Percentiles rank a stretch among this genome's conserved stretches.
Evolutionary conservation across 176 grass and related monocot genomes (phyloP).

Genomic region (Themeda triandra): DNA sequence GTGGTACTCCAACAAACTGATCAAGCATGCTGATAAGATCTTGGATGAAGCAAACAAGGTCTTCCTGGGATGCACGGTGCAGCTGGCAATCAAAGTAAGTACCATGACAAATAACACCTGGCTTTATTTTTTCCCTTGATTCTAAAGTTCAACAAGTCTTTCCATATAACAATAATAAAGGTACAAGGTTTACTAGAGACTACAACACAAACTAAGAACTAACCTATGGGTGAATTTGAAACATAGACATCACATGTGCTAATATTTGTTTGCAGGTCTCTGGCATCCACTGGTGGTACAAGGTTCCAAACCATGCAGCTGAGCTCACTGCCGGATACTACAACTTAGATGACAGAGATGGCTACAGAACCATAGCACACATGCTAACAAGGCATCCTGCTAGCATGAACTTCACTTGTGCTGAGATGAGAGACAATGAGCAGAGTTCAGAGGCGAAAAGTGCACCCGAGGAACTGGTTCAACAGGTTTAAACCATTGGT

Average conservation of each 20-base stretch:
- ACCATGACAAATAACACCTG: not conserved
- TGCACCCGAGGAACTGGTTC: conserved; percentile 74
- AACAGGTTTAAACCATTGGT: conserved; percentile 56
- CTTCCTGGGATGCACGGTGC: conserved; percentile 69
- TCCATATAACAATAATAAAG: not conserved
- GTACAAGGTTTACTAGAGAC: not conserved
- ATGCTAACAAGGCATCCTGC: conserved; percentile 70
- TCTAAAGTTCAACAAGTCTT: not conserved
- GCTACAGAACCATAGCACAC: conserved; percentile 75
- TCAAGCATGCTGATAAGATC: conserved; percentile 72
- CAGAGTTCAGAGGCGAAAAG: conserved; percentile 58
- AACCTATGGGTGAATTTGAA: conserved; percentile 2
- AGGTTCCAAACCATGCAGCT: conserved; percentile 72
- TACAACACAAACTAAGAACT: not conserved
- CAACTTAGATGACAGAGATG: conserved; percentile 69
- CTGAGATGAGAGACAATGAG: conserved; percentile 76
- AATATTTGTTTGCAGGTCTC: conserved; percentile 46
- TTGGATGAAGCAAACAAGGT: conserved; percentile 70
- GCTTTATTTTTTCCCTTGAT: not conserved
- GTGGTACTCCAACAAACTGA: conserved; percentile 95
- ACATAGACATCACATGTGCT: conserved; percentile 1
- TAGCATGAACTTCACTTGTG: conserved; percentile 86
- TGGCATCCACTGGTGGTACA: conserved; percentile 94
- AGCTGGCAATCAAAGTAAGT: conserved; percentile 84
- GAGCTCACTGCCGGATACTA: conserved; percentile 89